phyloP scores from a whole-genome alignment of 179 eudicot species.

The Sideroxylon spinosum region DNA sequence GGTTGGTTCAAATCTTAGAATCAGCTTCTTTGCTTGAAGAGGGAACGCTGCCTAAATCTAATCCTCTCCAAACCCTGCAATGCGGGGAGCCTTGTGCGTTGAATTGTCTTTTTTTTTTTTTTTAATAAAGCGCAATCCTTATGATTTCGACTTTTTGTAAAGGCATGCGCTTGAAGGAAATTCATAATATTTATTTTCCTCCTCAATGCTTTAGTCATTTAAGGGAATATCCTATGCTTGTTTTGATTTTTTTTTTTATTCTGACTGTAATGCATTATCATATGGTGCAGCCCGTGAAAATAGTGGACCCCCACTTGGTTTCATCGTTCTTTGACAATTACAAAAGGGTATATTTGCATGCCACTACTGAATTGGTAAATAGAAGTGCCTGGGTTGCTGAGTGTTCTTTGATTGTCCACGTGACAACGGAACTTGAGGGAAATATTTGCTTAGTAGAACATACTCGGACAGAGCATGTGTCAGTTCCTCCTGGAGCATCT shows the following conservation, averaged over 20 bases:
- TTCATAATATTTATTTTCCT: neutral
- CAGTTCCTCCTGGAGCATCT: constrained; percentile 66
- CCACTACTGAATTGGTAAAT: constrained; percentile 71
- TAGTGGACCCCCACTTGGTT: constrained; percentile 95
- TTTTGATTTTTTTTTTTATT: neutral
- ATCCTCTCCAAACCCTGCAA: too few relatives aligned
- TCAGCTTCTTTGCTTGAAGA: too few relatives aligned
- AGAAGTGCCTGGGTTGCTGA: constrained; percentile 65
- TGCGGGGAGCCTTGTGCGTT: too few relatives aligned
- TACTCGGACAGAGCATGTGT: constrained; percentile 59
- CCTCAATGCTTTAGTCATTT: neutral
- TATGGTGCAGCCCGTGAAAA: constrained; percentile 80
- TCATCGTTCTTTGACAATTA: constrained; percentile 82
- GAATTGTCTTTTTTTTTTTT: too few relatives aligned
- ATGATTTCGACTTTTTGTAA: neutral
- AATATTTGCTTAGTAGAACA: constrained; percentile 62
- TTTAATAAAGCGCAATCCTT: neutral
- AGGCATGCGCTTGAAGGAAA: constrained; percentile 2
- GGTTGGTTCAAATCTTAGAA: too few relatives aligned
- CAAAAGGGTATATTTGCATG: constrained; percentile 74
- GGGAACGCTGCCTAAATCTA: too few relatives aligned
- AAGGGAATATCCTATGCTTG: neutral
- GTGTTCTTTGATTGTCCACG: constrained; percentile 74
- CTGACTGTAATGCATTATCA: constrained; percentile 20
- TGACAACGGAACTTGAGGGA: constrained; percentile 70